A percentile compares a stretch with the other conserved stretches of the same genome.
phyloP scores from a whole-genome alignment of 2,329 filamentous ascomycete genomes.

The Coleophoma cylindrospora region DNA sequence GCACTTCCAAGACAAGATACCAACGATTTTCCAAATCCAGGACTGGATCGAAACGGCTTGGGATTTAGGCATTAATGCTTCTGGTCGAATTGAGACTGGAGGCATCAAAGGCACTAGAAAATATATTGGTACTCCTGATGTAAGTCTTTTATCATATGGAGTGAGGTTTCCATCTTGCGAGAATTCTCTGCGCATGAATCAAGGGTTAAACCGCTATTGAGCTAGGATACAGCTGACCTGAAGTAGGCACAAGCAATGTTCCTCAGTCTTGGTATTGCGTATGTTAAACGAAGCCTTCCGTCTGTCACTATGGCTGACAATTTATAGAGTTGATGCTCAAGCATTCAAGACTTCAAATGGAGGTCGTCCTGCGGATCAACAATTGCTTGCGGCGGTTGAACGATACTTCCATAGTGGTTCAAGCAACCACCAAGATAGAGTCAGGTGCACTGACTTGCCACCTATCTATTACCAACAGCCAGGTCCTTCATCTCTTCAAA shows the following conservation, averaged over 20 bases:
- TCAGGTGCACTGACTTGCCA: conserved; percentile 68
- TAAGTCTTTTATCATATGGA: conserved; percentile 28
- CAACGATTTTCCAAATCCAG: conserved; percentile 77
- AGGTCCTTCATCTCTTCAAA: conserved; percentile 36
- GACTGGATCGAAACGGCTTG: conserved; percentile 83
- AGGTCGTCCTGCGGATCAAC: conserved; percentile 18
- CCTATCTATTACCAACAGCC: conserved; percentile 89
- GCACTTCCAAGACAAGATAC: conserved; percentile 56
- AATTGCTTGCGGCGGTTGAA: conserved; percentile 65
- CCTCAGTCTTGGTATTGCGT: conserved; percentile 61
- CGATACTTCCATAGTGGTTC: conserved; percentile 64
- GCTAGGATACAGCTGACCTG: no score
- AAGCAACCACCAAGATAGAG: conserved; percentile 47
- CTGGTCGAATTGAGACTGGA: conserved; percentile 75
- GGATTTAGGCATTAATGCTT: conserved; percentile 75
- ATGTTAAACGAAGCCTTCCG: conserved; percentile 22
- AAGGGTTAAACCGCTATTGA: neutral
- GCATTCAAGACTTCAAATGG: conserved; percentile 46
- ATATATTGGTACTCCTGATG: conserved; percentile 91
- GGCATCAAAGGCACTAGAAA: conserved; percentile 85
- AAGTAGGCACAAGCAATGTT: conserved; percentile 74
- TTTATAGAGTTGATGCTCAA: conserved; percentile 54
- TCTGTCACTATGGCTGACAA: conserved; percentile 2
- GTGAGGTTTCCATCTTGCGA: no score
- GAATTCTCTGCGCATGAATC: neutral